These are phyloP conservation scores for Chiua virens DNA, from an alignment of 768 basidiomycete genomes.

Conservation along the genomic window DNA sequence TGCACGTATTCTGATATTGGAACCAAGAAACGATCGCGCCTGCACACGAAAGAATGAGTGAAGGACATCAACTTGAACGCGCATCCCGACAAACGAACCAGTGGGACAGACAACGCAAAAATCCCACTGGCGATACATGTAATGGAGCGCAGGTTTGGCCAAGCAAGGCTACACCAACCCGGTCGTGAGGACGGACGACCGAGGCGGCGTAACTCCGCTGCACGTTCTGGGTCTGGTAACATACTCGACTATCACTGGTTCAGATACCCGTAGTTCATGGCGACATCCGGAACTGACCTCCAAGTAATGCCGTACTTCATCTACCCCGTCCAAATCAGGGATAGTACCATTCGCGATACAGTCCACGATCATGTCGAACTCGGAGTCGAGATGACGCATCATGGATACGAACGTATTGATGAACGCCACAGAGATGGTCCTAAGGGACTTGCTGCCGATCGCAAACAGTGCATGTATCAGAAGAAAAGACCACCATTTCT, in stretches of 20 bases:
- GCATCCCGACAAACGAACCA: slow-evolving; percentile 1
- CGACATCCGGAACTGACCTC: background rate
- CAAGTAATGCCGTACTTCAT: background rate
- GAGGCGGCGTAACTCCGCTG: slow-evolving; percentile 7
- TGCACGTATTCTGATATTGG: background rate
- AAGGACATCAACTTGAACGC: too few relatives aligned
- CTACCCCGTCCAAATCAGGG: slow-evolving; percentile 6
- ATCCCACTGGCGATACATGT: slow-evolving; percentile 7
- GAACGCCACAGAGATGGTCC: slow-evolving; percentile 4
- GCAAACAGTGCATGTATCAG: slow-evolving; percentile 10
- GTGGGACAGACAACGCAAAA: slow-evolving; percentile 8
- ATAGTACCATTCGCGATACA: slow-evolving; percentile 12
- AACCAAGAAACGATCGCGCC: slow-evolving; percentile 15
- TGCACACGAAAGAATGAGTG: background rate
- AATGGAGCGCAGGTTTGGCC: slow-evolving; percentile 13
- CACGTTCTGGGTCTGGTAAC: slow-evolving; percentile 2
- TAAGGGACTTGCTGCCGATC: slow-evolving; percentile 2
- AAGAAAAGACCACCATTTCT: slow-evolving; percentile 14
- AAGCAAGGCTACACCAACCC: slow-evolving; percentile 12
- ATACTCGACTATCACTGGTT: background rate
- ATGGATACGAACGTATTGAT: slow-evolving; percentile 11
- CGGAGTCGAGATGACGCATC: slow-evolving; percentile 6
- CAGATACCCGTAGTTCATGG: background rate
- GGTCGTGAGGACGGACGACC: slow-evolving; percentile 13
- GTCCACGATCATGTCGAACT: slow-evolving; percentile 11